Evolutionary conservation across 108 stramenopile genomes (phyloP), one percentile per base, ranked within the genome.

Genomic region (Fragilaria crotonensis): DNA sequence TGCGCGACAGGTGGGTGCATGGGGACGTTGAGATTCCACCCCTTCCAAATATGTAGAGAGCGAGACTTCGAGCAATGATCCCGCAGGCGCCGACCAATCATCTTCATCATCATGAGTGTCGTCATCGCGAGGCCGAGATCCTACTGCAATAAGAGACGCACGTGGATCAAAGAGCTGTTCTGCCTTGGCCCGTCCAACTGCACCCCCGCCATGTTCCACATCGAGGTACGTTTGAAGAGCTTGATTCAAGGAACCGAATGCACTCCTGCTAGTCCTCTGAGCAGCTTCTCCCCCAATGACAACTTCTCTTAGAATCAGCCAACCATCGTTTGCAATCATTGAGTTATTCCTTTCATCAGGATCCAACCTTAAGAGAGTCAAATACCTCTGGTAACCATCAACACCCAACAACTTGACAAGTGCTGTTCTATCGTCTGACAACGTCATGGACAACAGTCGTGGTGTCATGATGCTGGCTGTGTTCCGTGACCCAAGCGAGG

Each of bases 41-140:
- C 67, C 67, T 17, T 54, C 59, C 18, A 60, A 49, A 28, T 67
- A 67, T 19, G 36, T 54, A 20, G 49, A 28, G 3, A 60, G 27
- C 5, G 67, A 25, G 36, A 67, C 54, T 48, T 67, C 67, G 41
- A 67, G 33, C 19, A 67, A 54, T 25, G 45, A 44, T 45, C 67
- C 67, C 17, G 56, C 44, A 4, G 67, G 67, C 51, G 67, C 67
- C 30, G 59, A 33, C 67, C 67, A 67, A n/a, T n/a, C n/a, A n/a
- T n/a, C n/a, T n/a, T n/a, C n/a, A n/a, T n/a, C n/a, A n/a, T n/a
- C n/a, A 25, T 67, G 49, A 25, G 59, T 54, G 3, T 45, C 4
- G 31, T 60, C 48, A 25, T 47, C 52, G 20, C 31, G 5, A 33
- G 48, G 36, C 2, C 25, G 26, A 5, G 47, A 60, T 30, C 67